phyloP scores from a whole-genome alignment of 1,284 basidiomycete genomes.

The Schizophyllum commune region DNA sequence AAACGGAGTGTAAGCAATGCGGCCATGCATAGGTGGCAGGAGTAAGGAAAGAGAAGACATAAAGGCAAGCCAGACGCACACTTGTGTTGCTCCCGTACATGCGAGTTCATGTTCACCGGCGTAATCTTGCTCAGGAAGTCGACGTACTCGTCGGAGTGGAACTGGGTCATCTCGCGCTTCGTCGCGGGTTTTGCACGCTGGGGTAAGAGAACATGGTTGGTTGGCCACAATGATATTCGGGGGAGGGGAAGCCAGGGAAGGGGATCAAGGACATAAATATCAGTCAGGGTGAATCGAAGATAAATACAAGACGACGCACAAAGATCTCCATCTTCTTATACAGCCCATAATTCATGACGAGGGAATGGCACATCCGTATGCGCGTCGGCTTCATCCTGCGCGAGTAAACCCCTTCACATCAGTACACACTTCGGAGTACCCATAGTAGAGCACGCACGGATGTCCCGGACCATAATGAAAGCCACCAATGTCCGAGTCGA shows the following conservation, averaged over 20 bases:
- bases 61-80: slow-evolving; percentile 47
- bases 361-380: slow-evolving; percentile 98
- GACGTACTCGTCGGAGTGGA: slow-evolving; percentile 92
- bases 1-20: background rate
- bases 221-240: background rate
- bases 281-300: background rate
- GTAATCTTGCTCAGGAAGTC: slow-evolving; percentile 83
- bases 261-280: background rate
- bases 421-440: background rate
- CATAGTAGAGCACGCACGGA: slow-evolving; percentile 42
- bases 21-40: background rate
- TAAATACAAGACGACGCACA: slow-evolving; percentile 41
- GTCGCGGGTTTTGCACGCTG: slow-evolving; percentile 98
- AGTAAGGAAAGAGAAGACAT: background rate
- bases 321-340: slow-evolving; percentile 99
- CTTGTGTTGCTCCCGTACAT: slow-evolving; percentile 93
- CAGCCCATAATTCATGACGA: slow-evolving; percentile 99
- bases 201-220: slow-evolving; percentile 1
- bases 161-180: slow-evolving; percentile 95
- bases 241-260: background rate
- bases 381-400: slow-evolving; percentile 91
- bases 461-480: slow-evolving; percentile 98
- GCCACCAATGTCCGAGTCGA: slow-evolving; percentile 97
- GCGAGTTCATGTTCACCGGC: slow-evolving; percentile 81
- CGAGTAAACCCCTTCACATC: slow-evolving; percentile 8